These are phyloP conservation scores for Nicotiana paniculata DNA, from an alignment of 257 asterid species.

Conservation along the genomic window DNA sequence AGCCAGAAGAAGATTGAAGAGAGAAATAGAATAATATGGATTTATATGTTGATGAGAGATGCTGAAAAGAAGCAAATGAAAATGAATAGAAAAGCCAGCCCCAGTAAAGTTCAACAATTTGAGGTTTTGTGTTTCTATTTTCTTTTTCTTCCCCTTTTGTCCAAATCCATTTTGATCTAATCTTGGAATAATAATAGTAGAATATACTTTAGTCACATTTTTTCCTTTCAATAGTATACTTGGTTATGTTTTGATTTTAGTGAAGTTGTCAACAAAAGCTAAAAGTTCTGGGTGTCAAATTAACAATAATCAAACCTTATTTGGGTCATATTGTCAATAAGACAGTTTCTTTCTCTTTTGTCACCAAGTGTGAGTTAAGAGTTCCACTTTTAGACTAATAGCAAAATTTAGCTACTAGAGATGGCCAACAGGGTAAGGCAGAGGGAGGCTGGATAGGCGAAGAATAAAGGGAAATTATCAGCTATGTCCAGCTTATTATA, in stretches of 20 bases:
- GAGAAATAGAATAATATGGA: background rate
- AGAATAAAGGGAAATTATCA: background rate
- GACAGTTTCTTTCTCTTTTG: background rate
- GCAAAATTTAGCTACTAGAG: background rate
- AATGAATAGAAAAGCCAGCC: background rate
- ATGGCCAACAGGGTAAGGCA: background rate
- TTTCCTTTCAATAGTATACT: background rate
- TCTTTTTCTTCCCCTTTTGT: background rate
- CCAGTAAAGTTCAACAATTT: background rate
- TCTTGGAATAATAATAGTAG: background rate
- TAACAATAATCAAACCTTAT: background rate
- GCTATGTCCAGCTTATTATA: too few relatives aligned
- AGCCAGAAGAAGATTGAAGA: background rate
- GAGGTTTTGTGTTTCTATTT: background rate
- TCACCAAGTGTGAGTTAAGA: background rate
- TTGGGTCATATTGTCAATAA: background rate
- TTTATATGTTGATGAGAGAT: background rate
- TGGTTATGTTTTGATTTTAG: background rate
- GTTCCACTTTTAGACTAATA: background rate
- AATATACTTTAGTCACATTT: background rate
- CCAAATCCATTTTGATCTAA: background rate
- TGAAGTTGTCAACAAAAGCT: background rate
- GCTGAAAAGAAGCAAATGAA: constrained; percentile 1
- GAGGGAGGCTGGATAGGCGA: background rate
- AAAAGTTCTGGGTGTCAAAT: background rate